Evolutionary conservation across 164 flowering plant genomes (phyloP).

Genomic region (Umbilicus rupestris): DNA sequence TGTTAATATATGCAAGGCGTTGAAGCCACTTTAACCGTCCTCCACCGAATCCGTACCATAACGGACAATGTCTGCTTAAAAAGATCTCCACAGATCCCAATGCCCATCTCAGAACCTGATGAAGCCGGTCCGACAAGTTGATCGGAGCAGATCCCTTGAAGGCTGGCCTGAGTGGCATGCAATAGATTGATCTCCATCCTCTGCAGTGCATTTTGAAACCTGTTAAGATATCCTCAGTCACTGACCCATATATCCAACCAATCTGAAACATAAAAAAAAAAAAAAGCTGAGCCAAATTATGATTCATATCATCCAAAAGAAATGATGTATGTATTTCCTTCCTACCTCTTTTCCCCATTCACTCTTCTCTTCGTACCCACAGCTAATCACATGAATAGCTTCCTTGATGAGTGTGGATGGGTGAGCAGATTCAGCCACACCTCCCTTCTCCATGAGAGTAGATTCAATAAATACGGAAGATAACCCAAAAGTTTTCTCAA

Average conservation of each 20-base stretch:
- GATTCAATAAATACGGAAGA: slow-evolving; percentile 93
- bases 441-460: slow-evolving; percentile 90
- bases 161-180: slow-evolving; percentile 96
- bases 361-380: slow-evolving; percentile 96
- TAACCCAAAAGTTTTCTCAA: slow-evolving; percentile 89
- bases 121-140: slow-evolving; percentile 87
- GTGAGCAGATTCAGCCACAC: slow-evolving; percentile 71
- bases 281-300: too few relatives aligned
- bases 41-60: slow-evolving; percentile 92
- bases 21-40: slow-evolving; percentile 95
- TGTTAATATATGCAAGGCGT: slow-evolving; percentile 84
- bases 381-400: slow-evolving; percentile 94
- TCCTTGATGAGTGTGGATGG: slow-evolving; percentile 75
- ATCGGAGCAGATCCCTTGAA: slow-evolving; percentile 99
- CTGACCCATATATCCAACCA: slow-evolving; percentile 98
- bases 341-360: slow-evolving; percentile 95
- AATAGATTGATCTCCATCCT: slow-evolving; percentile 97
- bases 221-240: slow-evolving; percentile 91
- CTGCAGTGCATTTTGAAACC: slow-evolving; percentile 99
- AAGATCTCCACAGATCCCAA: slow-evolving; percentile 95
- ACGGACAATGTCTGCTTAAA: slow-evolving; percentile 91
- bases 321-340: too few relatives aligned
- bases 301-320: too few relatives aligned
- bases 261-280: slow-evolving; percentile 29
- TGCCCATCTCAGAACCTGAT: slow-evolving; percentile 97